phyloP scores from a whole-genome alignment of 2,329 filamentous ascomycete species.

The Elsinoe batatas region DNA sequence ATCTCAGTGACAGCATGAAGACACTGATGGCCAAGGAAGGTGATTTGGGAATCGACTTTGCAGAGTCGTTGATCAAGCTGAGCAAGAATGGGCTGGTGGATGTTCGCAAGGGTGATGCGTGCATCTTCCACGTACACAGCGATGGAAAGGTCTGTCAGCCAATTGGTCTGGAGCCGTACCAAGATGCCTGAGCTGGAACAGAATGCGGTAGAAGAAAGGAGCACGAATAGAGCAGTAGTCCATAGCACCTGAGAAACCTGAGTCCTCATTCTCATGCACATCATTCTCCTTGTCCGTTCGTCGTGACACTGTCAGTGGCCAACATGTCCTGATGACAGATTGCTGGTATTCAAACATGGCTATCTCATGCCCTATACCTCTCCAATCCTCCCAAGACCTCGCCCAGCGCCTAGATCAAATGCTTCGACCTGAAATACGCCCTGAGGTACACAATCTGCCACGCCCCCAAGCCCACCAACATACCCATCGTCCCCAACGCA shows the following conservation, averaged over 20 bases:
- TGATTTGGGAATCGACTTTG: slow-evolving; percentile 24
- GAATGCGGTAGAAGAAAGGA: neutral
- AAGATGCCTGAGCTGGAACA: neutral
- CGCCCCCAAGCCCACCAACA: slow-evolving; percentile 76
- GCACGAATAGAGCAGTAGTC: neutral
- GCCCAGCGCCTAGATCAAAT: slow-evolving; percentile 35
- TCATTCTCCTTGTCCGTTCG: neutral
- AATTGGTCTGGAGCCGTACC: slow-evolving; percentile 15
- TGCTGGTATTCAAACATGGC: neutral
- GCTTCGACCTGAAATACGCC: slow-evolving; percentile 75
- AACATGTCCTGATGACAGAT: too few species aligned
- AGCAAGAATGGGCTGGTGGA: slow-evolving; percentile 22
- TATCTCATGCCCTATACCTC: neutral
- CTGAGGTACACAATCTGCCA: slow-evolving; percentile 98
- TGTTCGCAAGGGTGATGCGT: slow-evolving; percentile 23
- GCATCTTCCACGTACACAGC: slow-evolving; percentile 25
- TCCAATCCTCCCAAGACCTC: neutral
- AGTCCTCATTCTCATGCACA: neutral
- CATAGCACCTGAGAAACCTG: neutral
- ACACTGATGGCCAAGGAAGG: slow-evolving; percentile 20
- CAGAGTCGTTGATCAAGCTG: slow-evolving; percentile 21
- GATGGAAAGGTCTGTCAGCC: slow-evolving; percentile 15
- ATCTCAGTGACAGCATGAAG: slow-evolving; percentile 22
- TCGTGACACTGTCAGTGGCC: neutral
- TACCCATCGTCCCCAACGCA: slow-evolving; percentile 82